These are phyloP conservation scores for Termitomyces sp. DNA, from an alignment of 768 basidiomycete genomes.

Conservation along the genomic window DNA sequence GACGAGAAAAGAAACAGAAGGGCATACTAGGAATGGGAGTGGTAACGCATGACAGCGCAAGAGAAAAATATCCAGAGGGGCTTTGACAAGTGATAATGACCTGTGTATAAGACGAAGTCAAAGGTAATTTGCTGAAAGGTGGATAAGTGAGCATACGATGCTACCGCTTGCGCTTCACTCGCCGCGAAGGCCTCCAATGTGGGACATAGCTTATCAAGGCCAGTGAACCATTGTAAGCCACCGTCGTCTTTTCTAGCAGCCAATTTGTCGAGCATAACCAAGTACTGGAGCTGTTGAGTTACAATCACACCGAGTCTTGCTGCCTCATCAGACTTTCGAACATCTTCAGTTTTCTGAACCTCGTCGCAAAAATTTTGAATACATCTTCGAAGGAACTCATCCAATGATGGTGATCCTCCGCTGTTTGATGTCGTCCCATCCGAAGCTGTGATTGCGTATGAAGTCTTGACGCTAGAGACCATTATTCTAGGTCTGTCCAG, in stretches of 20 bases:
- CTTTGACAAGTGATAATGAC: slow-evolving; percentile 32
- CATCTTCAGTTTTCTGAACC: slow-evolving; percentile 50
- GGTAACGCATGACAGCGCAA: slow-evolving; percentile 64
- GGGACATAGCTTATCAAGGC: slow-evolving; percentile 52
- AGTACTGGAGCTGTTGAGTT: slow-evolving; percentile 57
- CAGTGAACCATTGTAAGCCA: slow-evolving; percentile 75
- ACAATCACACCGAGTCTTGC: slow-evolving; percentile 46
- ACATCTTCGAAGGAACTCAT: slow-evolving; percentile 56
- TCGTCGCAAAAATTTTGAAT: slow-evolving; percentile 59
- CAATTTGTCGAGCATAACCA: slow-evolving; percentile 70
- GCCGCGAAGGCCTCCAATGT: slow-evolving; percentile 47
- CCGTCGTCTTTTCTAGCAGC: slow-evolving; percentile 58
- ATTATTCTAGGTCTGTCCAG: slow-evolving; percentile 34
- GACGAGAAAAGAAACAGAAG: slow-evolving; percentile 70
- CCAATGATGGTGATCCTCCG: slow-evolving; percentile 53
- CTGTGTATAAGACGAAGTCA: slow-evolving; percentile 23
- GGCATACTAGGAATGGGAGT: slow-evolving; percentile 65
- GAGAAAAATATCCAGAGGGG: slow-evolving; percentile 72
- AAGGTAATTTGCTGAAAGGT: not conserved
- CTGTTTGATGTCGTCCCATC: slow-evolving; percentile 36
- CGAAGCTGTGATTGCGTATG: slow-evolving; percentile 59
- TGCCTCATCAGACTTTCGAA: slow-evolving; percentile 52
- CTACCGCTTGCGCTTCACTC: slow-evolving; percentile 50
- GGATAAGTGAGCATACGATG: slow-evolving; percentile 40
- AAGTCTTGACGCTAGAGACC: slow-evolving; percentile 64